Base-by-base conservation (phyloP, 108 stramenopile genomes). In the Epithemia pelagica region DNA sequence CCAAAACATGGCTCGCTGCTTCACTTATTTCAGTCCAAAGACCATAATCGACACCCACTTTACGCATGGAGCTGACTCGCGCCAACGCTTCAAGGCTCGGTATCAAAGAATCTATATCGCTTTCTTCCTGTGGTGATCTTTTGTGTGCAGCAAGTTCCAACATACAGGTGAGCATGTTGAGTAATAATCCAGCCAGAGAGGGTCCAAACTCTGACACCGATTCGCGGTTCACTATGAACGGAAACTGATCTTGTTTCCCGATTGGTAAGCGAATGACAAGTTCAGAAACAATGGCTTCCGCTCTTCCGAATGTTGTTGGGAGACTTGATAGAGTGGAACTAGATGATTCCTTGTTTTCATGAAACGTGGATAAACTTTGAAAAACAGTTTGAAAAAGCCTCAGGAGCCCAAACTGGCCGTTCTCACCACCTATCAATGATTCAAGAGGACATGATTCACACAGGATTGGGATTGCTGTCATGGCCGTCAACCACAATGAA, bases 1-100 rank as follows among this genome's bases (percentile, higher is more conserved):
- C 80, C 70, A 87, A 69, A 21, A 87, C 89, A 63, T 93, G 86
- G 25, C 83, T 85, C 24, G 92, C 82, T 82, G 90, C 84, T 59
- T 93, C 92, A 23, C 84, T 85, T 54, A 90, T 62, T 28, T 81
- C 78, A 20, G 85, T 28, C 63, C 62, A 65, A 54, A 10, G 37
- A 15, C 37, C 15, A 46, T 5, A 46, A 28, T 62, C 52, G 75
- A 67, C 53, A 54, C 37, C 24, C 2, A 55, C 7, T 54, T 7
- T 26, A 28, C 30, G 30, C 15, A 58, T 26, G 5, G 37, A 46
- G 2, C 21, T 37, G 1, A 51, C 62, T 63, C 30, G 29, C 0
- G 83, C 67, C 10, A 89, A 69, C 0, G 64, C 54, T 26, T 56
- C 52, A 10, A 91, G 76, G 24, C 63, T 57, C 28, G 81, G 82